Evolutionary conservation across 225 moss, liverwort and hornwort species (phyloP).

Genomic region (Straminergon stramineum): DNA sequence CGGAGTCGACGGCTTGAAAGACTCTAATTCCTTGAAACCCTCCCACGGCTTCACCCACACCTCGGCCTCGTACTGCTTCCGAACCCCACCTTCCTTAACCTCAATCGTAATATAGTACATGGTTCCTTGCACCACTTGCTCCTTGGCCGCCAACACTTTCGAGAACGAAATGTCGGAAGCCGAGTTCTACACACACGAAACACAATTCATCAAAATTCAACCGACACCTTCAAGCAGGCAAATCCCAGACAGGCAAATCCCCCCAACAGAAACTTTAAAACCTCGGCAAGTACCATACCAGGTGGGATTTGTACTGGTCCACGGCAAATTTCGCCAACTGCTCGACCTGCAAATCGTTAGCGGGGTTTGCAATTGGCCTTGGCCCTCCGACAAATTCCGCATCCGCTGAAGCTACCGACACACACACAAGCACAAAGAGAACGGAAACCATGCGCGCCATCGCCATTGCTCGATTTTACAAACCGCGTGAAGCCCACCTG

Average conservation of each 20-base stretch:
- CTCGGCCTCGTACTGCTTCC: conserved; percentile 52
- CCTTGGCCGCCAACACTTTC: conserved; percentile 59
- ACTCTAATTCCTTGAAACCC: conserved; percentile 42
- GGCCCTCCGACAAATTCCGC: conserved; percentile 5
- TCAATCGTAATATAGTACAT: conserved; percentile 75
- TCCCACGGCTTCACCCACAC: conserved; percentile 68
- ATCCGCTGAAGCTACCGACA: not conserved
- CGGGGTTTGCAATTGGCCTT: conserved; percentile 6
- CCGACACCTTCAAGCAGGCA: not conserved
- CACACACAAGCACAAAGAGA: conserved; percentile 1
- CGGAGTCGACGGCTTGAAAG: conserved; percentile 25
- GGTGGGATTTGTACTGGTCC: conserved; percentile 22
- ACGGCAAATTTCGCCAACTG: conserved; percentile 50
- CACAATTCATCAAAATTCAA: not conserved
- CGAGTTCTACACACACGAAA: conserved; percentile 8
- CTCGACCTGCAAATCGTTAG: conserved; percentile 32
- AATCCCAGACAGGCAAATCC: not conserved
- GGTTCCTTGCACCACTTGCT: conserved; percentile 77
- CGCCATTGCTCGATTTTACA: not conserved
- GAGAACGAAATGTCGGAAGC: conserved; percentile 56
- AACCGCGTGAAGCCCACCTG: not conserved
- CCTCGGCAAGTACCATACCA: not conserved
- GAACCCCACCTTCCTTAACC: conserved; percentile 26
- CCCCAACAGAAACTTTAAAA: not conserved
- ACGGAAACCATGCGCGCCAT: not conserved